Conservation (phyloP, 163 green algal genomes). For the Coccomyxa subellipsoidea region DNA sequence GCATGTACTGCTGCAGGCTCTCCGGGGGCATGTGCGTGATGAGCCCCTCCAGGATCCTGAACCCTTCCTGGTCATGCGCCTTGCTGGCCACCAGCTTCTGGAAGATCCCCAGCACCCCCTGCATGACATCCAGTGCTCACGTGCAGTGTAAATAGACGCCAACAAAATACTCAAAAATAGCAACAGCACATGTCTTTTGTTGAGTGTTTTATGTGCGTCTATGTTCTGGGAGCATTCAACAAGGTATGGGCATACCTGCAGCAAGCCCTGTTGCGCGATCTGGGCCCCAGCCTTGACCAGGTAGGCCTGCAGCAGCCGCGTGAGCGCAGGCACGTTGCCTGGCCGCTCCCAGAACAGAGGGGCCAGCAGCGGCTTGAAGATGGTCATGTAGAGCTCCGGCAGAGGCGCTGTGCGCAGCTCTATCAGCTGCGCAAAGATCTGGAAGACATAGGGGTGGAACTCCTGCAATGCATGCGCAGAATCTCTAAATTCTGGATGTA, state of each 20-base stretch:
- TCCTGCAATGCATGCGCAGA: slow-evolving; percentile 67
- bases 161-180: too few relatives aligned
- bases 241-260: slow-evolving; percentile 45
- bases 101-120: slow-evolving; percentile 74
- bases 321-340: slow-evolving; percentile 91
- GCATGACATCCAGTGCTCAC: too few relatives aligned
- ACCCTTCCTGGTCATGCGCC: slow-evolving; percentile 85
- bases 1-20: slow-evolving; percentile 58
- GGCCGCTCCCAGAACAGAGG: slow-evolving; percentile 88
- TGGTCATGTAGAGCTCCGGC: slow-evolving; percentile 65
- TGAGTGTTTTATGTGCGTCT: too few relatives aligned
- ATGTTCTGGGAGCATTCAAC: too few relatives aligned
- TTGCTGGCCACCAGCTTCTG: slow-evolving; percentile 89
- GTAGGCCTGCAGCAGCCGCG: slow-evolving; percentile 90
- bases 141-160: too few relatives aligned
- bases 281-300: slow-evolving; percentile 66
- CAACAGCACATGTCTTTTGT: too few relatives aligned
- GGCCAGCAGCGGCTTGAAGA: slow-evolving; percentile 86
- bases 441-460: slow-evolving; percentile 98
- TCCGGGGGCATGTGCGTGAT: slow-evolving; percentile 57
- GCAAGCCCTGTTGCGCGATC: slow-evolving; percentile 62
- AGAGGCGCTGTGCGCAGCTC: slow-evolving; percentile 53
- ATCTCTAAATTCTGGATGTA: not conserved
- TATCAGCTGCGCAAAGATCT: slow-evolving; percentile 79
- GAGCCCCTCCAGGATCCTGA: slow-evolving; percentile 83